Base-by-base conservation (phyloP, 805 yeast genomes). In the Yarrowia deformans region DNA sequence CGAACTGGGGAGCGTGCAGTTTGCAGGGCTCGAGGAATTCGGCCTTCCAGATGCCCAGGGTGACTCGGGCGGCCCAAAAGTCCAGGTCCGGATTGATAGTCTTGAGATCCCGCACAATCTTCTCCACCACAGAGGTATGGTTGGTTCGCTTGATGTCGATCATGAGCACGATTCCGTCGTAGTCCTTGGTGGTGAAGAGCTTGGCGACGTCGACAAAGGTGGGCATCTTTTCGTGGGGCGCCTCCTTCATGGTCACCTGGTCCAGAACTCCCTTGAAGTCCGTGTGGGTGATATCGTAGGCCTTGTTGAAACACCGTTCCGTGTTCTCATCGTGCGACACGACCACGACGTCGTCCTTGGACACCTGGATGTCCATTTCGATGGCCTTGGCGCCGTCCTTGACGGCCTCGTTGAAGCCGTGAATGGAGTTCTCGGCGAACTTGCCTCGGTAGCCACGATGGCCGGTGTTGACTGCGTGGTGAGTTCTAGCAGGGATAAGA, bases 301-400 rank as follows among this genome's bases (percentile, higher is more conserved):
- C 75, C 46, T 76, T 74, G 67, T 83, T 79, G 78, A 84, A 87
- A 45, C 82, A 80, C 67, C 90, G 80, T 6, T 82, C 83, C 0
- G 88, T 81, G 60, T 75, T 77, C 4, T 82, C 77, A 70, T 87
- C 90, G 72, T 87, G 90, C 71, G 84, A 83, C 61, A 87, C 78
- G 19, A 87, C 85, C 2, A 86, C 82, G 5, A 79, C 79, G n/a
- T 85, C 85, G 73, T 87, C 90, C 3, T 74, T 72, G 0, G 87
- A 79, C 70, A 85, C 79, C 73, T 86, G 89, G 39, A 87, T 76
- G 73, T 87, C 90, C 10, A 87, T 83, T 74, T 86, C 89, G 23
- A 86, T 79, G 32, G 82, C 80, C 58, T 78, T 81, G 10, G 81
- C 81, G 8, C 83, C 84, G 14, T 80, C 83, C 18, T 80, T 82